These are phyloP conservation scores for Lolium perenne DNA, from an alignment of 176 grass and related monocot species.

Conservation along the genomic window DNA sequence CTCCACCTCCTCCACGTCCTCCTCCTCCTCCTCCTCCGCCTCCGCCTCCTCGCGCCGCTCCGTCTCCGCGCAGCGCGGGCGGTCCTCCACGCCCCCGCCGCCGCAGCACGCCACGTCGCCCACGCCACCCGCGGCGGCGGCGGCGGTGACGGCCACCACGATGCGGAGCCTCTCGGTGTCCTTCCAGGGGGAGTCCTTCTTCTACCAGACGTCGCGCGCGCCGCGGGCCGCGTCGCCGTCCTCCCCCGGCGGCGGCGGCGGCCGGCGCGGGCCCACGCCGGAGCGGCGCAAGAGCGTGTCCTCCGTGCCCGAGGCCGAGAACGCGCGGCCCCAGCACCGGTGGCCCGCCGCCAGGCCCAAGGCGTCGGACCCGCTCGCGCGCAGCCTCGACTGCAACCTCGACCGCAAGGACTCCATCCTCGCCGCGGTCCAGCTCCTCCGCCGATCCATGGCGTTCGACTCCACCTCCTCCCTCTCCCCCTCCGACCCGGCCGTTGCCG, in stretches of 20 bases:
- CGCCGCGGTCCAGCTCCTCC: constrained; percentile 75
- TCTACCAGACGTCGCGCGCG: constrained; percentile 77
- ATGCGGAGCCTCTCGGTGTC: constrained; percentile 94
- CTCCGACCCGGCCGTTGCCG: constrained; percentile 51
- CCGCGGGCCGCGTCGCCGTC: constrained; percentile 54
- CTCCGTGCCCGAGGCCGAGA: constrained; percentile 65
- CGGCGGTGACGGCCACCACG: constrained; percentile 59
- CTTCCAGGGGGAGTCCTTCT: constrained; percentile 97
- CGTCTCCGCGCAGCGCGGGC: constrained; percentile 59
- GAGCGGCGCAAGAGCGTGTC: constrained; percentile 68
- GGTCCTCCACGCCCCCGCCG: constrained; percentile 67
- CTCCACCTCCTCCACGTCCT: constrained; percentile 51
- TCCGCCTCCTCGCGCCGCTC: constrained; percentile 63
- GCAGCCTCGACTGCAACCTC: constrained; percentile 83
- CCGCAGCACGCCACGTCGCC: constrained; percentile 58
- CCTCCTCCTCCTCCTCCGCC: constrained; percentile 43
- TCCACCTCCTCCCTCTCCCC: constrained; percentile 50
- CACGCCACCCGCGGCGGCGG: constrained; percentile 16
- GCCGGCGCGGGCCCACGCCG: constrained; percentile 67
- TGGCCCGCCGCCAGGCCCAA: constrained; percentile 71
- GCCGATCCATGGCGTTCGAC: constrained; percentile 84
- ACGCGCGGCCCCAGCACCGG: constrained; percentile 61
- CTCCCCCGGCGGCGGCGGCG: constrained; percentile 22
- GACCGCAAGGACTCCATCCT: constrained; percentile 86
- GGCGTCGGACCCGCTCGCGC: constrained; percentile 76